phyloP scores from a whole-genome alignment of 1,139 yeast genomes.

The Candida smagusa region DNA sequence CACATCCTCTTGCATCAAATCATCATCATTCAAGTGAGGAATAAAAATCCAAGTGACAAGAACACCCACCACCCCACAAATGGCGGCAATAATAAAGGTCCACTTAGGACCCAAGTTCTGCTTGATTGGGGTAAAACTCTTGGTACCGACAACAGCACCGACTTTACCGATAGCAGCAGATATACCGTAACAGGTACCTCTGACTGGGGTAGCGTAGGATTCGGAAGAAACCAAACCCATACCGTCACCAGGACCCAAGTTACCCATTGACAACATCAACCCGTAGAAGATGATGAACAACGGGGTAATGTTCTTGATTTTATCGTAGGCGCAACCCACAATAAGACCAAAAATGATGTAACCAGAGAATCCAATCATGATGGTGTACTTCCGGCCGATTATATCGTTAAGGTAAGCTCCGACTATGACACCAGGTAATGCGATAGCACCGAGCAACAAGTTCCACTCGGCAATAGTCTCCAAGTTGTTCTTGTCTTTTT shows the following conservation, averaged over 20 bases:
- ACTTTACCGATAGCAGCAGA: conserved; percentile 50
- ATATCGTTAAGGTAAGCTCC: conserved; percentile 54
- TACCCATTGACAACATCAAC: conserved; percentile 57
- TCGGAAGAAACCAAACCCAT: conserved; percentile 70
- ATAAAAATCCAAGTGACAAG: conserved; percentile 57
- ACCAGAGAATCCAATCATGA: conserved; percentile 57
- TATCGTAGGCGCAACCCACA: conserved; percentile 53
- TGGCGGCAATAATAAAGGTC: conserved; percentile 60
- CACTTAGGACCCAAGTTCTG: conserved; percentile 21
- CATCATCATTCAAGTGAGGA: conserved; percentile 67
- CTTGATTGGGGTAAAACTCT: conserved; percentile 44
- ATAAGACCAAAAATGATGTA: conserved; percentile 58
- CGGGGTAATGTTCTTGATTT: conserved; percentile 47
- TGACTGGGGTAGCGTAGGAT: conserved; percentile 68
- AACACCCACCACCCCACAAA: conserved; percentile 67
- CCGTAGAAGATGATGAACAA: conserved; percentile 59
- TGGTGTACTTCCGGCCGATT: conserved; percentile 56
- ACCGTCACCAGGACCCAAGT: conserved; percentile 76
- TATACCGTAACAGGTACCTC: conserved; percentile 60
- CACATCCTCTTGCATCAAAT: conserved; percentile 63
- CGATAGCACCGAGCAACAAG: conserved; percentile 47
- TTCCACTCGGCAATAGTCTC: conserved; percentile 57
- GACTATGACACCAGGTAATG: conserved; percentile 57
- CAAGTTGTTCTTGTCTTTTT: conserved; percentile 30
- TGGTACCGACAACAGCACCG: conserved; percentile 50